phyloP scores from a whole-genome alignment of 225 moss, liverwort and hornwort species.

The Pseudoscleropodium purum region DNA sequence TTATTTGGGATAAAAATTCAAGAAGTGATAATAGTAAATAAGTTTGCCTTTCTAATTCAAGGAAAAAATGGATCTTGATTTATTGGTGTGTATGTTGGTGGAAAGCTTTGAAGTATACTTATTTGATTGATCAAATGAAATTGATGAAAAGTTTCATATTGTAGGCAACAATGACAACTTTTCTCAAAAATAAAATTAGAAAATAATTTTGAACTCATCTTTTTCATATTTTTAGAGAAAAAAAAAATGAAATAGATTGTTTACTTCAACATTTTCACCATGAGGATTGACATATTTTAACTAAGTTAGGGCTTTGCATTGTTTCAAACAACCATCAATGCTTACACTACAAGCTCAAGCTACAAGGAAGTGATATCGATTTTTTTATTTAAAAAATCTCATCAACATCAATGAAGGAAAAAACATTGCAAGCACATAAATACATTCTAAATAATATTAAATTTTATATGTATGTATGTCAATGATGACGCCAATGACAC shows the following conservation, averaged over 20 bases:
- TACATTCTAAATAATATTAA: background rate
- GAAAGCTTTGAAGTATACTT: background rate
- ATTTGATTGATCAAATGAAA: background rate
- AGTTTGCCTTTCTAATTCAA: background rate
- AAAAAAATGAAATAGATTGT: background rate
- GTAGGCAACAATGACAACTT: background rate
- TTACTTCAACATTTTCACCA: background rate
- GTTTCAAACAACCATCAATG: rapidly evolving
- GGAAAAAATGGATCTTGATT: background rate
- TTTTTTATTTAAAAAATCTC: too few species aligned
- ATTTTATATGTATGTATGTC: too few species aligned
- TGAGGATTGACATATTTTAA: background rate
- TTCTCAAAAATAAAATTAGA: background rate
- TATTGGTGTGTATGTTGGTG: background rate
- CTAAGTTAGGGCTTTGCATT: rapidly evolving
- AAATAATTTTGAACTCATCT: too few species aligned
- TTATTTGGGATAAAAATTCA: background rate
- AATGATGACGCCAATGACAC: background rate
- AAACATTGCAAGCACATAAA: background rate
- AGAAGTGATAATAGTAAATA: background rate
- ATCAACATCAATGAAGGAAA: rapidly evolving
- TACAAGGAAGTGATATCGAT: background rate
- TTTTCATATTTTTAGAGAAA: background rate
- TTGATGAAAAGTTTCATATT: background rate
- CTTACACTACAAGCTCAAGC: too few species aligned